A percentile compares a stretch with the other conserved stretches of the same genome.
phyloP scores from a whole-genome alignment of 1,139 yeast species.

The Suhomyces taliae region DNA sequence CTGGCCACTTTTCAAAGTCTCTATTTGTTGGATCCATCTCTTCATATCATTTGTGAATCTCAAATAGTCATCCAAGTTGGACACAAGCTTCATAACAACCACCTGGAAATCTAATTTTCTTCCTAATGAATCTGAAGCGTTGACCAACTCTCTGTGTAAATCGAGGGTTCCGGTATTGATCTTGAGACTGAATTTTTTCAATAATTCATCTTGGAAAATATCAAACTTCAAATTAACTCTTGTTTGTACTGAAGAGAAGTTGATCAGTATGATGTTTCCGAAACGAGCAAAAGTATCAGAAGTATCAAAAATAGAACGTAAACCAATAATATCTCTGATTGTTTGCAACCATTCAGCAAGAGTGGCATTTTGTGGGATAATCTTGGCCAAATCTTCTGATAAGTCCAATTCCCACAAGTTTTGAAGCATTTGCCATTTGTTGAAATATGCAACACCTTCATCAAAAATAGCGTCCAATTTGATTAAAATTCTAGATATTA shows the following conservation, averaged over 20 bases:
- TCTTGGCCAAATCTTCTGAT: constrained; percentile 20
- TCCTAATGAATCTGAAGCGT: constrained; percentile 20
- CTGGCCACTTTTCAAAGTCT: constrained; percentile 42
- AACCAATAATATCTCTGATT: constrained; percentile 44
- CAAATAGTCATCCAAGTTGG: constrained; percentile 18
- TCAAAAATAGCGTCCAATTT: constrained; percentile 21
- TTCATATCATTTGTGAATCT: constrained; percentile 16
- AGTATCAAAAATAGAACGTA: constrained; percentile 54
- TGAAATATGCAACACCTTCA: constrained; percentile 35
- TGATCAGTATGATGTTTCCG: constrained; percentile 42
- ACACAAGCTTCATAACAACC: constrained; percentile 17
- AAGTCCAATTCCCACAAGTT: constrained; percentile 54
- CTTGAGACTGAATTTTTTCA: constrained; percentile 43
- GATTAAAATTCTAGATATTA: constrained; percentile 10
- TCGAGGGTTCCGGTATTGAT: constrained; percentile 20
- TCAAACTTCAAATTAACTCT: constrained; percentile 58
- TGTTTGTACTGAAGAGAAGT: constrained; percentile 55
- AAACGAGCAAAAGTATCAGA: constrained; percentile 33
- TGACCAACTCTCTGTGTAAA: constrained; percentile 17
- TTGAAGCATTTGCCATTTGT: constrained; percentile 58
- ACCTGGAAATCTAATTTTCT: constrained; percentile 20
- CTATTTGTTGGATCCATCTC: constrained; percentile 29
- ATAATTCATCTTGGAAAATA: constrained; percentile 52
- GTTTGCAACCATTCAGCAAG: constrained; percentile 50
- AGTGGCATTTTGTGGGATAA: constrained; percentile 27